A percentile compares a stretch with the other conserved stretches of the same genome.
Evolutionary conservation across 164 flowering plant genomes (phyloP).

Genomic region (Liriodendron chinense): DNA sequence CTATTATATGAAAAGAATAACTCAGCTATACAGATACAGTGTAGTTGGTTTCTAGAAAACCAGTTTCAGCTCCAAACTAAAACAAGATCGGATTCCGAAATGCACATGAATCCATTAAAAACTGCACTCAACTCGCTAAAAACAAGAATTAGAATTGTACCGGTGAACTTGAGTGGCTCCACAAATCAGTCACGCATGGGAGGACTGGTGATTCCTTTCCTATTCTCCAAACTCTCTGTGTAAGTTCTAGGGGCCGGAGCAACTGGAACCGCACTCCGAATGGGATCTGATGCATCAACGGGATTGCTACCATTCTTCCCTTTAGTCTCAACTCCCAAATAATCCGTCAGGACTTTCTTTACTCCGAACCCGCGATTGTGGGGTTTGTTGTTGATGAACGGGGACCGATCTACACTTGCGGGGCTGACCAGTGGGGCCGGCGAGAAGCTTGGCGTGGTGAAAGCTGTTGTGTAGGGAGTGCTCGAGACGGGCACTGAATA

Average conservation of each 20-base stretch:
- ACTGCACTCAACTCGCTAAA: neutral
- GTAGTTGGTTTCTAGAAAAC: neutral
- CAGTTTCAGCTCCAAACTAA: conserved; percentile 1
- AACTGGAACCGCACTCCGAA: conserved; percentile 7
- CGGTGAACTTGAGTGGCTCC: neutral
- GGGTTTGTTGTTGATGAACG: conserved; percentile 49
- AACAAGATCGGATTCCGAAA: neutral
- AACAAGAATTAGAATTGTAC: neutral
- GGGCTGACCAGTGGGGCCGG: conserved; percentile 63
- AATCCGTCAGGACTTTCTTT: conserved; percentile 67
- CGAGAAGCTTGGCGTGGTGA: conserved; percentile 53
- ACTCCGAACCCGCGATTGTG: conserved; percentile 69
- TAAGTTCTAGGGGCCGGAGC: conserved; percentile 7
- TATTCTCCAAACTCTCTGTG: conserved; percentile 12
- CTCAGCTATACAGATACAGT: neutral
- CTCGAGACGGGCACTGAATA: conserved; percentile 55
- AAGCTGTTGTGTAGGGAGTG: conserved; percentile 64
- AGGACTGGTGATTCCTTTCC: conserved; percentile 6
- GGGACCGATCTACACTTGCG: conserved; percentile 59
- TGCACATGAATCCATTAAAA: neutral
- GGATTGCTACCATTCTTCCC: conserved; percentile 33
- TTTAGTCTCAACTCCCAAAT: conserved; percentile 61
- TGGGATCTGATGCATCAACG: conserved; percentile 26
- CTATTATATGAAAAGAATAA: neutral
- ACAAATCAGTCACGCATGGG: conserved; percentile 6